phyloP scores from a whole-genome alignment of 176 grass and related monocot genomes.

The maize (Zea mays) region DNA sequence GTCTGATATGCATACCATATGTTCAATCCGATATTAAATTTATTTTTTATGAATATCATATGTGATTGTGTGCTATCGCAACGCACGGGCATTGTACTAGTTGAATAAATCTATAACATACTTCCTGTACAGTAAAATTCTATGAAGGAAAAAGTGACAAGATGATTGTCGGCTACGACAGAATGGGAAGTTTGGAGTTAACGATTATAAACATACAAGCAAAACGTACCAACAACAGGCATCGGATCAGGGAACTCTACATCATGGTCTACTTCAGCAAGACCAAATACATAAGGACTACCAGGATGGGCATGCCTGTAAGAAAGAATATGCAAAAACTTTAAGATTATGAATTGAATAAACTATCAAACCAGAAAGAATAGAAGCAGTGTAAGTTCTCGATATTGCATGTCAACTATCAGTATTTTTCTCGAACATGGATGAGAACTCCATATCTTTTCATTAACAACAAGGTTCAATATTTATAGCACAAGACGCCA shows the following conservation, averaged over 20 bases:
- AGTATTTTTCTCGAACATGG: background rate
- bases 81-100: too few species aligned
- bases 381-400: conserved; percentile 15
- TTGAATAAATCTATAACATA: background rate
- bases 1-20: too few species aligned
- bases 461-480: background rate
- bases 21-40: too few species aligned
- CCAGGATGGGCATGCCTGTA: conserved; percentile 95
- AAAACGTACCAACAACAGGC: conserved; percentile 86
- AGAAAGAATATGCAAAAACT: conserved; percentile 30
- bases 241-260: conserved; percentile 98
- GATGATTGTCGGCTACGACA: background rate
- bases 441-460: background rate
- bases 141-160: background rate
- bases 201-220: conserved; percentile 37
- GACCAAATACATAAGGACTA: conserved; percentile 95
- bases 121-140: conserved; percentile 12
- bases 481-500: background rate
- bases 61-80: too few species aligned
- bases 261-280: conserved; percentile 90
- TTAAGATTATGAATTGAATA: conserved; percentile 19
- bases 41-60: too few species aligned
- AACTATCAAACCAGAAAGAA: conserved; percentile 8
- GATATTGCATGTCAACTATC: background rate
- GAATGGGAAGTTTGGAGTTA: background rate